Evolutionary conservation across 306 rosid genomes (phyloP).

Genomic region (Morella rubra): DNA sequence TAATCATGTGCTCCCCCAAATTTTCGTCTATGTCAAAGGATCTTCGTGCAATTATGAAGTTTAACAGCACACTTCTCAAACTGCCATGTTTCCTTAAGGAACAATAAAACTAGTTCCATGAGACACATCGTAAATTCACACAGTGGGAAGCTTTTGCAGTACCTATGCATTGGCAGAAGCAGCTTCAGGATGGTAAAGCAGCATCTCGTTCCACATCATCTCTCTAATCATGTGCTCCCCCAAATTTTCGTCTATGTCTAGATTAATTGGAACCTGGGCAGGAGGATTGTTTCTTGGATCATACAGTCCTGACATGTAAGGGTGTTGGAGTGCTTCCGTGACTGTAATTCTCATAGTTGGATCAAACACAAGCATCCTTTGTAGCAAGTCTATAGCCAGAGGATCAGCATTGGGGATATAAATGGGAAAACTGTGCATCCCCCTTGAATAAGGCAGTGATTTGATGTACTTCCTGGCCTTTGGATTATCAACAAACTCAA

Average conservation of each 20-base stretch:
- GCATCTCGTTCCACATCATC: constrained; percentile 86
- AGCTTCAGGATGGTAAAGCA: constrained; percentile 74
- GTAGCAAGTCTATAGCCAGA: constrained; percentile 74
- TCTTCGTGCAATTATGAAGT: no score
- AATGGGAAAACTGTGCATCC: constrained; percentile 51
- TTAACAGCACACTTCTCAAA: constrained; percentile 12
- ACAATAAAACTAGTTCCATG: constrained; percentile 19
- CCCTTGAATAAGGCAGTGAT: constrained; percentile 57
- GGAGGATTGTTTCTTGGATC: constrained; percentile 57
- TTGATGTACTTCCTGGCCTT: constrained; percentile 63
- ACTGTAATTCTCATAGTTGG: constrained; percentile 78
- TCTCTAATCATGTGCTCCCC: constrained; percentile 61
- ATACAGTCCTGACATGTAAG: constrained; percentile 66
- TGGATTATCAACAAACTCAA: constrained; percentile 58
- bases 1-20: constrained; percentile 49
- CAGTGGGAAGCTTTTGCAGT: constrained; percentile 14
- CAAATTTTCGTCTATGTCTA: constrained; percentile 63
- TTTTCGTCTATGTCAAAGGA: constrained; percentile 61
- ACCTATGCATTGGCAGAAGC: constrained; percentile 33
- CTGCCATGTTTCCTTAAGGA: neutral
- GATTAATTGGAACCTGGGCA: constrained; percentile 56
- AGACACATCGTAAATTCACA: constrained; percentile 16
- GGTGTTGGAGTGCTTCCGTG: constrained; percentile 80
- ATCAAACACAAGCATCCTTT: constrained; percentile 79
- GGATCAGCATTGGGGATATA: constrained; percentile 79